Base-by-base conservation (phyloP, 2,329 filamentous ascomycete species). In the Fusarium nodosum region DNA sequence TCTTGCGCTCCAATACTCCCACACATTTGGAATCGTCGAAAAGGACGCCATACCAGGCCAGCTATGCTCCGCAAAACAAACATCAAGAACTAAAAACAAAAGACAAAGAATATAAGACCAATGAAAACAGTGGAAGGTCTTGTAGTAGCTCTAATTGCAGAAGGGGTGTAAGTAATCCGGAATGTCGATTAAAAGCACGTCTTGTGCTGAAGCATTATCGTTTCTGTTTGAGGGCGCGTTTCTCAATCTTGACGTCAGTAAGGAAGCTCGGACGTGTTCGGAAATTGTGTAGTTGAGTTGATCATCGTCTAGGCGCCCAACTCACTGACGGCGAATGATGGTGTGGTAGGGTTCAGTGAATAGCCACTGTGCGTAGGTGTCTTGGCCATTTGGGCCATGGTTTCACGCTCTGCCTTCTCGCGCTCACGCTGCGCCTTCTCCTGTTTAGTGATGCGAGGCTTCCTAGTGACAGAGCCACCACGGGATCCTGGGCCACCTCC, bases 381-480 rank as follows among this genome's bases (percentile, higher is more conserved):
- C 57, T 80, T 79, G 33, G 77, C 74, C 36, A 82, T 65, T 71
- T 80, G 79, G 5, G 80, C 82, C 69, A 82, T 67, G 59, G 74
- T 81, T 78, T 94, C 92, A 42, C 91, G 86, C 69, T 94, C 91
- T 9, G 90, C 85, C 82, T 96, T 96, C 78, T 97, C 93, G 45
- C 88, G 87, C 74, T 97, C 93, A 79, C 93, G 89, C 75, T 91
- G 88, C 65, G 92, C 91, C 74, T 93, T 92, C 76, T 95, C 92
- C 38, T 92, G 91, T 78, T 97, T 97, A 39, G 92, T 96, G 71
- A 93, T 90, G 42, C 94, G 90, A 53, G 93, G 93, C 79, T 97
- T 97, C 72, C 94, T 87, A 22, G 91, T 88, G 1, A 91, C 90
- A 13, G 87, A 85, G 45, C 92, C 92, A 53, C 92, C 92, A 42